These are phyloP conservation scores for Mycena sanguinolenta DNA, from an alignment of 768 basidiomycete genomes.

Conservation along the genomic window DNA sequence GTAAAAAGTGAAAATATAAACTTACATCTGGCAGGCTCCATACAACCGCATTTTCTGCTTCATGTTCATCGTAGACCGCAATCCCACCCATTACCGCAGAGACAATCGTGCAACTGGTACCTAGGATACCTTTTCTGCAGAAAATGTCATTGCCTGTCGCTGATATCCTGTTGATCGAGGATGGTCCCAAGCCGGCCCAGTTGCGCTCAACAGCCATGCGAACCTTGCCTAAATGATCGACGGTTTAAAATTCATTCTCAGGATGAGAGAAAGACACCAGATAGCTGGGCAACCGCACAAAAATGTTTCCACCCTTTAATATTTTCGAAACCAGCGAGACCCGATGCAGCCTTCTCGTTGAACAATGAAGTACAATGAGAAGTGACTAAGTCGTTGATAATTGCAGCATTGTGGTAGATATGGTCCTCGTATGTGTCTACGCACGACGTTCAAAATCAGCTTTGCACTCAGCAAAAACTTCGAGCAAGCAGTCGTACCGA, in stretches of 20 bases:
- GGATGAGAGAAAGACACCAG: too few species aligned
- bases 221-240: neutral
- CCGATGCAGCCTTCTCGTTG: neutral
- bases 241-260: neutral
- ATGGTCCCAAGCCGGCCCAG: slow-evolving; percentile 8
- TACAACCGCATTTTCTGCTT: too few species aligned
- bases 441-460: too few species aligned
- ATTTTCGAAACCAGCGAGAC: neutral
- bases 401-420: slow-evolving; percentile 9
- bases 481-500: too few species aligned
- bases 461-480: too few species aligned
- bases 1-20: neutral
- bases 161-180: neutral
- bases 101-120: neutral
- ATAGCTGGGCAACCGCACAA: neutral
- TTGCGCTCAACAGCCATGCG: neutral
- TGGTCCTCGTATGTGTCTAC: neutral
- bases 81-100: neutral
- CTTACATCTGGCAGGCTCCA: slow-evolving; percentile 13
- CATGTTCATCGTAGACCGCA: neutral
- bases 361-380: neutral
- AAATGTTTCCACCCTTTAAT: slow-evolving; percentile 4
- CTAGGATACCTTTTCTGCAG: neutral
- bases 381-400: neutral
- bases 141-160: neutral